phyloP scores from a whole-genome alignment of 1,139 yeast genomes.

The Geotrichum citri-aurantii region DNA sequence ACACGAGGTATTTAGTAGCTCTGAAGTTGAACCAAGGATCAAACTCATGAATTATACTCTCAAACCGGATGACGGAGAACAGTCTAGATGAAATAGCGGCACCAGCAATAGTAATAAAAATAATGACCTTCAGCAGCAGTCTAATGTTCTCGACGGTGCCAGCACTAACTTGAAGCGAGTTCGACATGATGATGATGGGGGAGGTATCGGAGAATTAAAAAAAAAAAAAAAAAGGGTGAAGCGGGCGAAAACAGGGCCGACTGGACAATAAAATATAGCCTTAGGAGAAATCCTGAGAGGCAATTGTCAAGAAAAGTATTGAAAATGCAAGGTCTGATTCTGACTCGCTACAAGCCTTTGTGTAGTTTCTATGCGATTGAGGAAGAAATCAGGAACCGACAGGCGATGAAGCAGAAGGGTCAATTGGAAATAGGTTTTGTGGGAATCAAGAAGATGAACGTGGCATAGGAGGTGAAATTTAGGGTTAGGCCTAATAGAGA shows the following conservation, averaged over 20 bases:
- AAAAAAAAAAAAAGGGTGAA: background rate
- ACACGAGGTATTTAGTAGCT: constrained; percentile 85
- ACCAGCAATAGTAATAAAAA: constrained; percentile 68
- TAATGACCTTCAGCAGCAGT: constrained; percentile 54
- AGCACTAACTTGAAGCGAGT: constrained; percentile 12
- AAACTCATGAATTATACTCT: constrained; percentile 94
- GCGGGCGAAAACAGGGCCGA: background rate
- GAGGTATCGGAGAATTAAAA: background rate
- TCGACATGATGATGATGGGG: constrained; percentile 5
- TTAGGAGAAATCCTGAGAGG: background rate
- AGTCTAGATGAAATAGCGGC: constrained; percentile 90
- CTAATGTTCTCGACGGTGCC: constrained; percentile 22
- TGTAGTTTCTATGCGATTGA: background rate
- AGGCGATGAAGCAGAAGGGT: background rate
- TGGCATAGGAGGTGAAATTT: constrained; percentile 8
- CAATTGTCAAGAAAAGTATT: background rate
- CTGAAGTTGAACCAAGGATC: constrained; percentile 99
- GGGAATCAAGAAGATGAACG: constrained; percentile 5
- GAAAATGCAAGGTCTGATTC: background rate
- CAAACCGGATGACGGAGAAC: constrained; percentile 58
- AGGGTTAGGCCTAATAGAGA: background rate
- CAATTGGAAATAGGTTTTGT: background rate
- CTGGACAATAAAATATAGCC: background rate
- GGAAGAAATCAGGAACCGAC: background rate
- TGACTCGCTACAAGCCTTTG: background rate